These are phyloP conservation scores for Colletotrichum spinosum DNA, from an alignment of 2,329 filamentous ascomycete genomes.

Conservation along the genomic window DNA sequence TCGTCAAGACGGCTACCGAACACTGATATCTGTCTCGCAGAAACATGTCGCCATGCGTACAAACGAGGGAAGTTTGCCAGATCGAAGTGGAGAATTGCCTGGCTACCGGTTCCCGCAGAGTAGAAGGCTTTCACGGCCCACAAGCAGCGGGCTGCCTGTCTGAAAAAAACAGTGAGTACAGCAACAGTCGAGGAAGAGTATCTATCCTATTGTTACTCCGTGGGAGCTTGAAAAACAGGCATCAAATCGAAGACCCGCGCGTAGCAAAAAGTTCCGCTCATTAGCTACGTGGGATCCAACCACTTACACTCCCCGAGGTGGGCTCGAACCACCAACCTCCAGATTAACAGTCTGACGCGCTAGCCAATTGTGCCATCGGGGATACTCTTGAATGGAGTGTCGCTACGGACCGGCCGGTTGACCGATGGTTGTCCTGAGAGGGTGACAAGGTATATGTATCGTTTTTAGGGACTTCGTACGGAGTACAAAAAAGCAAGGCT, in stretches of 20 bases:
- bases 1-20: too few species aligned
- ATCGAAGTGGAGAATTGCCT: too few species aligned
- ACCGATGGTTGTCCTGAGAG: fast-evolving
- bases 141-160: too few species aligned
- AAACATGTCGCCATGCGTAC: too few species aligned
- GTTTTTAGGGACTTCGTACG: not conserved
- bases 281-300: slow-evolving; percentile 8
- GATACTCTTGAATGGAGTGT: slow-evolving; percentile 9
- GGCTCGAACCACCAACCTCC: slow-evolving; percentile 38
- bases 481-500: not conserved
- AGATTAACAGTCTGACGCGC: slow-evolving; percentile 39
- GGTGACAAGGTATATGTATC: slow-evolving; percentile 19
- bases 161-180: too few species aligned
- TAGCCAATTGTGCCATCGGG: slow-evolving; percentile 38
- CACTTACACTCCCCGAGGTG: slow-evolving; percentile 32
- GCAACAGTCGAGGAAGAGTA: too few species aligned
- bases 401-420: not conserved
- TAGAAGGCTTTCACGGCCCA: too few species aligned
- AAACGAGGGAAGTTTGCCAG: too few species aligned
- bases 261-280: not conserved
- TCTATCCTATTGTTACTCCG: too few species aligned
- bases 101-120: too few species aligned
- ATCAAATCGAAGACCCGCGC: not conserved
- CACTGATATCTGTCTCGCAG: too few species aligned
- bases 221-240: not conserved